A percentile compares a stretch with the other conserved stretches of the same genome.
Conservation (phyloP, 495 filamentous ascomycete genomes). For the Astrothelium subdiscretum region DNA sequence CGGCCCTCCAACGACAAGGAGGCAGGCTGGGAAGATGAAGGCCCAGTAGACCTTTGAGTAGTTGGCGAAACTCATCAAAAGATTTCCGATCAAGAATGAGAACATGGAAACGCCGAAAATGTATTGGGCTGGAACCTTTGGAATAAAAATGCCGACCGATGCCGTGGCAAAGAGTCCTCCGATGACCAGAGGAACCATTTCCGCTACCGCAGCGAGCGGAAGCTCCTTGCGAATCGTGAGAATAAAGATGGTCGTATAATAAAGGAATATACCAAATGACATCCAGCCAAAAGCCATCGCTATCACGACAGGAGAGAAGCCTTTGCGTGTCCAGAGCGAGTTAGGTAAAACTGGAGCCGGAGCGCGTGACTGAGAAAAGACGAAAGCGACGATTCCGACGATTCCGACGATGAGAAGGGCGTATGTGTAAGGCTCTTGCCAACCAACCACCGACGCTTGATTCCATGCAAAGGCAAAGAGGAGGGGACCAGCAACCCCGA, state of each 20-base stretch:
- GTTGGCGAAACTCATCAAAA: slow-evolving; percentile 36
- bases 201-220: slow-evolving; percentile 31
- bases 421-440: slow-evolving; percentile 42
- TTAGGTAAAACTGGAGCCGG: slow-evolving; percentile 43
- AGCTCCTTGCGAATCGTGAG: slow-evolving; percentile 19
- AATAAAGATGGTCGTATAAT: slow-evolving; percentile 22
- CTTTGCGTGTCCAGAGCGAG: slow-evolving; percentile 9
- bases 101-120: slow-evolving; percentile 42
- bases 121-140: slow-evolving; percentile 23
- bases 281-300: slow-evolving; percentile 49
- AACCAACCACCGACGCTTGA: slow-evolving; percentile 47
- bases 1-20: slow-evolving; percentile 43
- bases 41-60: slow-evolving; percentile 45
- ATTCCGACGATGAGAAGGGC: slow-evolving; percentile 44
- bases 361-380: slow-evolving; percentile 34
- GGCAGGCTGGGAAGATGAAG: slow-evolving; percentile 43
- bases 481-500: slow-evolving; percentile 45
- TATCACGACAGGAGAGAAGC: slow-evolving; percentile 42
- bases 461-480: slow-evolving; percentile 43
- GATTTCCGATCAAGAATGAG: slow-evolving; percentile 31
- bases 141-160: slow-evolving; percentile 33
- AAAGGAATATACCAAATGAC: slow-evolving; percentile 46
- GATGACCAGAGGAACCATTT: slow-evolving; percentile 29
- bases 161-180: slow-evolving; percentile 32
- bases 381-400: slow-evolving; percentile 38